Percentiles rank a stretch among this genome's conserved stretches.
phyloP scores from a whole-genome alignment of 2,329 filamentous ascomycete genomes.

The Calycina herbarum region DNA sequence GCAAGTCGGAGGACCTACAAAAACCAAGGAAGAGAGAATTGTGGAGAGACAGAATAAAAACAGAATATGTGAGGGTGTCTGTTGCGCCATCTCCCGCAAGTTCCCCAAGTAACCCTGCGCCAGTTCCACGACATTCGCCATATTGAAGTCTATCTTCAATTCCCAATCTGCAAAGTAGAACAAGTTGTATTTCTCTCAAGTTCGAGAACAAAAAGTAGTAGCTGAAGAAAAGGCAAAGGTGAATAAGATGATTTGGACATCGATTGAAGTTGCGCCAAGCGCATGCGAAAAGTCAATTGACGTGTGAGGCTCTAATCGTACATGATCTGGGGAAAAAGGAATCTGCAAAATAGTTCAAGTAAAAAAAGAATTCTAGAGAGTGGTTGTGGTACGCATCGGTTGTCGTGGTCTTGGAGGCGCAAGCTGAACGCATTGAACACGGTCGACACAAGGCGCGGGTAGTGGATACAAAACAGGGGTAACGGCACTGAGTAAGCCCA shows the following conservation, averaged over 20 bases:
- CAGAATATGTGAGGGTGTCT: conserved; percentile 23
- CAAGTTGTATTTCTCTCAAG: neutral
- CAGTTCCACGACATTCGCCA: conserved; percentile 23
- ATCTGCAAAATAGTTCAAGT: conserved; percentile 13
- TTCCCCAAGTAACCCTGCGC: conserved; percentile 5
- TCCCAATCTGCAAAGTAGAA: neutral
- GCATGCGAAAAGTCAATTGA: conserved; percentile 3
- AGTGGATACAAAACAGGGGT: neutral
- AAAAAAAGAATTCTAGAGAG: neutral
- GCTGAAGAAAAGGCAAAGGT: neutral
- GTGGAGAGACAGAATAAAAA: conserved; percentile 17
- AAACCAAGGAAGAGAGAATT: conserved; percentile 20
- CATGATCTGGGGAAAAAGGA: conserved; percentile 7
- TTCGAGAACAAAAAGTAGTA: neutral
- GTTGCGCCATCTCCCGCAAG: conserved; percentile 12
- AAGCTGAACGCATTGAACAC: conserved; percentile 21
- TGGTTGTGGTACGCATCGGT: conserved; percentile 8
- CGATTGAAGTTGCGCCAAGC: neutral
- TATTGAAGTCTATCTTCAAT: conserved; percentile 9
- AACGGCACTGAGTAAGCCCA: neutral
- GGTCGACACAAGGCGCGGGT: conserved; percentile 22
- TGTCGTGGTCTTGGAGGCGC: conserved; percentile 12
- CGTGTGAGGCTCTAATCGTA: conserved; percentile 12
- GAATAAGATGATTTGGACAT: conserved; percentile 4
- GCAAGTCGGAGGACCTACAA: conserved; percentile 18